phyloP scores from a whole-genome alignment of 768 basidiomycete species.

The Botryobasidium botryosum region DNA sequence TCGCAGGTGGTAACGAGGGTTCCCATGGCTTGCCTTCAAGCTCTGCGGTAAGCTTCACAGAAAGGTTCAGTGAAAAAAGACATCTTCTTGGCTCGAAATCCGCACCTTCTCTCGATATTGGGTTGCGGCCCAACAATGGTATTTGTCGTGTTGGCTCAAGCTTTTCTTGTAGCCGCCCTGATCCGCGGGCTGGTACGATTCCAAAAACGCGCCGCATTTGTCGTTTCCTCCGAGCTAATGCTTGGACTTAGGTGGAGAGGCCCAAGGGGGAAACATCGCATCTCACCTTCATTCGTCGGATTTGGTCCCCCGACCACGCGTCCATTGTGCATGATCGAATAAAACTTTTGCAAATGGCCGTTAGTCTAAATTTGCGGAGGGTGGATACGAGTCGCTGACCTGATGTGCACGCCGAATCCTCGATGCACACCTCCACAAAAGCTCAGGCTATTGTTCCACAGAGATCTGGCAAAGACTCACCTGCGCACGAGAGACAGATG shows the following conservation, averaged over 20 bases:
- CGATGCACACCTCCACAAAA: constrained; percentile 52
- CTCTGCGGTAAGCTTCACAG: constrained; percentile 50
- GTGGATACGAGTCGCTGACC: constrained; percentile 24
- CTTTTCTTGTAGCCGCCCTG: constrained; percentile 52
- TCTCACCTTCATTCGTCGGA: constrained; percentile 72
- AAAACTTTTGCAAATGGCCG: constrained; percentile 32
- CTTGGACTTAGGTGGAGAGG: constrained; percentile 6
- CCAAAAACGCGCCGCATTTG: constrained; percentile 64
- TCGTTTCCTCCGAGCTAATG: constrained; percentile 84
- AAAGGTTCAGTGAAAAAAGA: constrained; percentile 1
- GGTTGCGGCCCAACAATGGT: constrained; percentile 85
- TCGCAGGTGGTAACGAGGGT: constrained; percentile 48
- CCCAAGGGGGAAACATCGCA: constrained; percentile 1
- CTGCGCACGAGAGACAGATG: constrained; percentile 56
- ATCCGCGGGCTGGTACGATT: constrained; percentile 44
- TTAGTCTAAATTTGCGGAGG: neutral
- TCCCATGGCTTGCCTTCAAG: constrained; percentile 66
- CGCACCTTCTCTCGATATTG: constrained; percentile 89
- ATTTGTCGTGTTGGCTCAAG: constrained; percentile 53
- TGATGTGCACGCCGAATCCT: constrained; percentile 89
- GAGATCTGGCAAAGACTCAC: constrained; percentile 10
- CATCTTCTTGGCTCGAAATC: neutral
- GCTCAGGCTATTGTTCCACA: no score
- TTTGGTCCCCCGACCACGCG: constrained; percentile 82
- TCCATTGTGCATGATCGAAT: constrained; percentile 94